Evolutionary conservation across 768 basidiomycete species (phyloP).

Genomic region (Mycena albidolilacea): DNA sequence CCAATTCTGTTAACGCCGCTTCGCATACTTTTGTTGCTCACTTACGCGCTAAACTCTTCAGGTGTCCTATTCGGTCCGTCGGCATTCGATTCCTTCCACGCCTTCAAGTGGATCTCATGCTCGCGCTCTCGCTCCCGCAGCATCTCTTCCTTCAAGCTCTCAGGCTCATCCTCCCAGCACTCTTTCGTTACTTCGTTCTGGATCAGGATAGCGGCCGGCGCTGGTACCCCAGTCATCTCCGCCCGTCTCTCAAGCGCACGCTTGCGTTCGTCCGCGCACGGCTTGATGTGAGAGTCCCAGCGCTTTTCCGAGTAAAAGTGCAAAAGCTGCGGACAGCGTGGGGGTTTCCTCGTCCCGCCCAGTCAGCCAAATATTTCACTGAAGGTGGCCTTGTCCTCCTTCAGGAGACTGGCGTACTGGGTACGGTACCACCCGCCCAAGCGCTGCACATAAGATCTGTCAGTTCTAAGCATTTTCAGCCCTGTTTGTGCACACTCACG

Average conservation of each 20-base stretch:
- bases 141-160: not conserved
- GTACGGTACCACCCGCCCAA: constrained; percentile 1
- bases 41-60: not conserved
- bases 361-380: not conserved
- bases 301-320: too few relatives aligned
- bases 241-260: not conserved
- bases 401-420: not conserved
- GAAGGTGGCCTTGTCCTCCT: not conserved
- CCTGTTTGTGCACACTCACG: not conserved
- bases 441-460: not conserved
- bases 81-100: not conserved
- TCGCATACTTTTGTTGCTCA: not conserved
- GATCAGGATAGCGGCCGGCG: not conserved
- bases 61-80: constrained; percentile 5
- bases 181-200: constrained; percentile 13
- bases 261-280: not conserved
- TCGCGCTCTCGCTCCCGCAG: too few relatives aligned
- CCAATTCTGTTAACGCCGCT: too few relatives aligned
- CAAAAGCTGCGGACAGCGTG: too few relatives aligned
- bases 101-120: not conserved
- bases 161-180: constrained; percentile 4
- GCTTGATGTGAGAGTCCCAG: not conserved
- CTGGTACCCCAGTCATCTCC: not conserved
- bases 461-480: not conserved
- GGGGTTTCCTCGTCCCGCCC: too few relatives aligned